Evolutionary conservation across 1,284 basidiomycete genomes (phyloP), one percentile per base, ranked within the genome.

Genomic region (Singerocomus rubriflavus): DNA sequence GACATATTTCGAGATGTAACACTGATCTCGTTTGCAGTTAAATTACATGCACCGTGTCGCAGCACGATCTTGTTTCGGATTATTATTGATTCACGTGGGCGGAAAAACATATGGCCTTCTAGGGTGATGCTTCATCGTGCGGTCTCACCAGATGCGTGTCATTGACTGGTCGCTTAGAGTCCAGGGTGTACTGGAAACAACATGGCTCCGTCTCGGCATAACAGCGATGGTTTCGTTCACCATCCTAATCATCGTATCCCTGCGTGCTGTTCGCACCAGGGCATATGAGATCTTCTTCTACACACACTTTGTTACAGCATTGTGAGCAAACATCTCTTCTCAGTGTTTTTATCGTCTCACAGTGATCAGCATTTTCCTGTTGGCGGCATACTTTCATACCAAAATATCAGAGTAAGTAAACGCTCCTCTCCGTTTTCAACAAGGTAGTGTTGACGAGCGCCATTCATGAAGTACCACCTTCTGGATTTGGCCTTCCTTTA

Each of bases 401-500:
- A 73, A 26, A 4, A 1, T 51, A 5, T 1, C 1, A 30, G 14
- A 16, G 53, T 59, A 35, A 51, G 56, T n/a, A 26, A 30, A 27
- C 11, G 21, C 21, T 21, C 21, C n/a, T 34, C 3, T 13, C 65
- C 68, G 43, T 38, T 64, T 60, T 9, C 13, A 10, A 21, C 21
- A 8, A 27, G 13, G 13, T 5, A 26, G 27, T n/a, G 29, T 12
- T 46, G 52, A 50, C 51, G 11, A 13, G 16, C 9, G 1, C 21
- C 21, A 21, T 25, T 27, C 16, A 36, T 46, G 1, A 9, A 57
- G 58, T 14, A 57, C 62, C 21, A 54, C 62, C 3, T 55, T 67
- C 51, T 78, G 76, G 55, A 59, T 80, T 27, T 81, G 79, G 79
- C 81, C 83, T 5, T 72, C 75, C 2, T 74, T 85, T 66, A 67